phyloP scores from a whole-genome alignment of 495 filamentous ascomycete genomes.

The Penicillium soppii region DNA sequence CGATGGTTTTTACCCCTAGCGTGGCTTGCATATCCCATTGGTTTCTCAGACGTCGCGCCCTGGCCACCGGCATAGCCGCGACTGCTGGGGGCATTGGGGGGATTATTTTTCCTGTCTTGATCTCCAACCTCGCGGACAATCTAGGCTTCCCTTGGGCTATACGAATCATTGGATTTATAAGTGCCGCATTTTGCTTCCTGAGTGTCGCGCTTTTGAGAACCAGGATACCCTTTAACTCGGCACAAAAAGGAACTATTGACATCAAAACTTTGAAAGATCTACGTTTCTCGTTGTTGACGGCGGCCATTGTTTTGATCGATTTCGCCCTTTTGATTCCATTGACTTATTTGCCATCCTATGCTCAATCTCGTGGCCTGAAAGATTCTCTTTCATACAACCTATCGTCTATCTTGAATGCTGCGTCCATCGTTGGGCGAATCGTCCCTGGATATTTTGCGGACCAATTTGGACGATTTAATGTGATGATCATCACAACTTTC shows the following conservation, averaged over 20 bases:
- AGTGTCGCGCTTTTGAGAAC: no score
- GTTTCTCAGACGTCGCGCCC: slow-evolving; percentile 62
- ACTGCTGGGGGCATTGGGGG: slow-evolving; percentile 17
- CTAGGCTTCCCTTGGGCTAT: slow-evolving; percentile 37
- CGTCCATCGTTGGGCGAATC: slow-evolving; percentile 40
- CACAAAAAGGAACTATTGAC: no score
- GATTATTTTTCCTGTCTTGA: slow-evolving; percentile 53
- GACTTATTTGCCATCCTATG: slow-evolving; percentile 25
- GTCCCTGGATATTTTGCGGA: slow-evolving; percentile 35
- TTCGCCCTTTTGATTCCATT: slow-evolving; percentile 26
- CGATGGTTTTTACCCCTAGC: slow-evolving; percentile 59
- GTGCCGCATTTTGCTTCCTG: neutral
- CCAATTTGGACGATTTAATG: slow-evolving; percentile 32
- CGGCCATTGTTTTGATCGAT: no score
- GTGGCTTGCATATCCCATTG: slow-evolving; percentile 58
- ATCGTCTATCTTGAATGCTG: slow-evolving; percentile 30
- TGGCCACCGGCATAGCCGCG: slow-evolving; percentile 40
- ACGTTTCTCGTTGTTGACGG: no score
- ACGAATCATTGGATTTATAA: slow-evolving; percentile 28
- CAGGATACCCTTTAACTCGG: no score
- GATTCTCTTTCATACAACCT: slow-evolving; percentile 28
- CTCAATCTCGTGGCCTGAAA: slow-evolving; percentile 21
- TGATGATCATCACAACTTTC: slow-evolving; percentile 22
- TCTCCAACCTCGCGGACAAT: slow-evolving; percentile 18
- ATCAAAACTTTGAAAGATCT: no score